Percentiles rank a stretch among this genome's conserved stretches.
phyloP scores from a whole-genome alignment of 108 stramenopile genomes.

The Fragilaria crotonensis region DNA sequence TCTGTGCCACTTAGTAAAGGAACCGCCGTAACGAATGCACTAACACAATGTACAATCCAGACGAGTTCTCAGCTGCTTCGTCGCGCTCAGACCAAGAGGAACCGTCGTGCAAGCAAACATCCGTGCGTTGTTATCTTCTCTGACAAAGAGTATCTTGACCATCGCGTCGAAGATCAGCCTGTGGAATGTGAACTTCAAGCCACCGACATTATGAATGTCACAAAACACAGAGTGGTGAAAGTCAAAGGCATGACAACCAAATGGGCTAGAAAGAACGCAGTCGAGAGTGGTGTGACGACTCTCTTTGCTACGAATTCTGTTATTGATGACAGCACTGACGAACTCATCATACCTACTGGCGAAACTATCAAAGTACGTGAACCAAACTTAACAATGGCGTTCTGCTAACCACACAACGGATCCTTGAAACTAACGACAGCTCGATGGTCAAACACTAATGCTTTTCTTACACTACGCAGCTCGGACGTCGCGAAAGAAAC shows the following conservation, averaged over 20 bases:
- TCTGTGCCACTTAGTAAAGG: too few species aligned
- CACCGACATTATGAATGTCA: not conserved
- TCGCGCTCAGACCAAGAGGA: too few species aligned
- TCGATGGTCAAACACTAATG: too few species aligned
- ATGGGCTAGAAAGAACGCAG: not conserved
- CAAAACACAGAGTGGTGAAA: not conserved
- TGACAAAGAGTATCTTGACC: not conserved
- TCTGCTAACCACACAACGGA: too few species aligned
- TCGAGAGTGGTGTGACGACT: not conserved
- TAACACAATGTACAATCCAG: too few species aligned
- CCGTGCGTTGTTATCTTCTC: not conserved
- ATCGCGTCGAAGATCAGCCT: not conserved
- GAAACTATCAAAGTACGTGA: not conserved
- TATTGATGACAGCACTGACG: not conserved
- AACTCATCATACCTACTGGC: not conserved
- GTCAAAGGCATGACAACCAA: not conserved
- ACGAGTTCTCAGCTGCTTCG: too few species aligned
- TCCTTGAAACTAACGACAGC: too few species aligned
- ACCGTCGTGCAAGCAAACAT: not conserved
- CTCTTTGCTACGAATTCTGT: not conserved
- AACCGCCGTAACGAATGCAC: too few species aligned
- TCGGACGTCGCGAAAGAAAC: not conserved
- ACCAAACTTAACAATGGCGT: not conserved
- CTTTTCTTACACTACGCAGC: not conserved
- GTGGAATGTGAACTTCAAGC: not conserved